Conservation (phyloP, 805 yeast genomes). For the Diddensiella santjacobensis region DNA sequence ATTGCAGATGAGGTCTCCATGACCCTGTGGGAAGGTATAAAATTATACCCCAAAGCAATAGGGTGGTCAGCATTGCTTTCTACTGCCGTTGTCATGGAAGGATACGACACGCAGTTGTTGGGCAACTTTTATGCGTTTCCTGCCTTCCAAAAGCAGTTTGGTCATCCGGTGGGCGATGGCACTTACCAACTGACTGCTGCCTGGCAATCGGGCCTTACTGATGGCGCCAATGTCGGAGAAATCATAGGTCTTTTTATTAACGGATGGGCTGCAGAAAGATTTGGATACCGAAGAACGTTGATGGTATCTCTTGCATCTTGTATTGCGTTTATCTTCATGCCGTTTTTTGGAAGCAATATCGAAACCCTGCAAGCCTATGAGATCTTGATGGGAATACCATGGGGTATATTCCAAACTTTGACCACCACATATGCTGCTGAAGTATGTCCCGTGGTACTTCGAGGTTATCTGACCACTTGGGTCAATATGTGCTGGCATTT, state of each 20-base stretch:
- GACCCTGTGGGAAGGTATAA: conserved; percentile 35
- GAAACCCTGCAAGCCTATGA: conserved; percentile 37
- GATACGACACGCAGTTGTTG: conserved; percentile 44
- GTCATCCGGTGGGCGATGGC: conserved; percentile 23
- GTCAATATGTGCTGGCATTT: conserved; percentile 52
- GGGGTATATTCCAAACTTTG: too few relatives aligned
- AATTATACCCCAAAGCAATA: conserved; percentile 36
- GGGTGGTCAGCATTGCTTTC: conserved; percentile 45
- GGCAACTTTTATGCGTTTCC: conserved; percentile 44
- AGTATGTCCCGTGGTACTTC: conserved; percentile 47
- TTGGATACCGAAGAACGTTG: conserved; percentile 46
- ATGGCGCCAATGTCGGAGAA: too few relatives aligned
- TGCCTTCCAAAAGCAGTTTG: conserved; percentile 41
- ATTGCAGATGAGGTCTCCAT: conserved; percentile 24
- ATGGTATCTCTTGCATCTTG: conserved; percentile 33
- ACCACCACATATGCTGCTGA: too few relatives aligned
- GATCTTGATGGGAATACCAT: too few relatives aligned
- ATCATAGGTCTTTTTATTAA: conserved; percentile 44
- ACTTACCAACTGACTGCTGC: conserved; percentile 34
- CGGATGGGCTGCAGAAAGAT: conserved; percentile 42
- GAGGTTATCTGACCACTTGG: conserved; percentile 47
- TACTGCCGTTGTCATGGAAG: conserved; percentile 46
- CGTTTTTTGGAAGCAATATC: conserved; percentile 41
- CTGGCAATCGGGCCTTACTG: conserved; percentile 30
- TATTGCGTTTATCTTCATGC: conserved; percentile 37